These are phyloP conservation scores for Epicoccum nigrum DNA, from an alignment of 2,329 filamentous ascomycete species.

Conservation along the genomic window DNA sequence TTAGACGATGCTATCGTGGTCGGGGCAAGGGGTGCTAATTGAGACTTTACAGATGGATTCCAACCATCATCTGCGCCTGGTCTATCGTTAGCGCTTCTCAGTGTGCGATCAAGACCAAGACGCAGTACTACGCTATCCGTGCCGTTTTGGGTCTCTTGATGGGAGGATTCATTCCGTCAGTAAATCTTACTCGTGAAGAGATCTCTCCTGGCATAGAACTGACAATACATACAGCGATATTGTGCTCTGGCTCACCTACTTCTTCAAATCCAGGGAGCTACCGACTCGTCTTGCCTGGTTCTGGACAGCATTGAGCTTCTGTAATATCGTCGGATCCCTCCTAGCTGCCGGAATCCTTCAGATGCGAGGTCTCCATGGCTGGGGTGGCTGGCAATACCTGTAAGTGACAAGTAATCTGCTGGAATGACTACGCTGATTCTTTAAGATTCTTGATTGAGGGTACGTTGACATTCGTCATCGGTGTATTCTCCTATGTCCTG, in stretches of 20 bases:
- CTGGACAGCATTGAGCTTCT: slow-evolving; percentile 49
- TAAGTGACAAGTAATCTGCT: slow-evolving; percentile 1
- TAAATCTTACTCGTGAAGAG: background rate
- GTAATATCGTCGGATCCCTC: slow-evolving; percentile 47
- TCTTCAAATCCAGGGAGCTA: slow-evolving; percentile 50
- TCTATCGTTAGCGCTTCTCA: slow-evolving; percentile 47
- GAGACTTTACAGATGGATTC: slow-evolving; percentile 38
- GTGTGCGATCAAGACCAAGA: slow-evolving; percentile 40
- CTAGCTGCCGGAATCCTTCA: slow-evolving; percentile 51
- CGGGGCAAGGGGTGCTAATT: background rate
- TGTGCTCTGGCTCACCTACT: slow-evolving; percentile 52
- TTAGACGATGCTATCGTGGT: too few relatives aligned
- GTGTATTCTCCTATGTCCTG: slow-evolving; percentile 60
- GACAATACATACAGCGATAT: slow-evolving; percentile 46
- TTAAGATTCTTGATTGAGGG: slow-evolving; percentile 61
- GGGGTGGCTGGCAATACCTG: slow-evolving; percentile 51
- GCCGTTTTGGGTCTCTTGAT: slow-evolving; percentile 50
- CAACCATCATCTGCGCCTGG: slow-evolving; percentile 46
- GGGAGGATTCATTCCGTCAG: slow-evolving; percentile 38
- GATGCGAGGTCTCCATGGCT: slow-evolving; percentile 51
- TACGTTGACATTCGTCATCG: slow-evolving; percentile 59
- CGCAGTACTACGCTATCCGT: slow-evolving; percentile 48
- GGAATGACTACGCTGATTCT: background rate
- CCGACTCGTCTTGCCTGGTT: slow-evolving; percentile 52
- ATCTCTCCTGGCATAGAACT: slow-evolving; percentile 4